Evolutionary conservation across 2,329 filamentous ascomycete genomes (phyloP), one percentile per base, ranked within the genome.

Genomic region (Aspergillus novoparasiticus): DNA sequence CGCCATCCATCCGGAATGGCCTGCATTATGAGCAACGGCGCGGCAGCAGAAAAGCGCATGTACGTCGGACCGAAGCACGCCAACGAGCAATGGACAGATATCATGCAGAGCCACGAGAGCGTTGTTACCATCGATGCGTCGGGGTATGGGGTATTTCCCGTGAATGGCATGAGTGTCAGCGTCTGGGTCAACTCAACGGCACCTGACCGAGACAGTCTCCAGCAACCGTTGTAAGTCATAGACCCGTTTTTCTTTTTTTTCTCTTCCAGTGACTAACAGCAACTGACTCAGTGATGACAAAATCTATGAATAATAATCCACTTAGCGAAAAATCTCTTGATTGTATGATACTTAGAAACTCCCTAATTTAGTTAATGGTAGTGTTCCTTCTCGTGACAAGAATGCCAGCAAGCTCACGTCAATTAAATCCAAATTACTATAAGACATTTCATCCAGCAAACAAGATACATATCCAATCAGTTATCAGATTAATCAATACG

Each of bases 11-110:
- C 73, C n/a, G 86, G 85, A 0, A 79, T 87, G 39, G 86, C 86
- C 12, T 86, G 84, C 26, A 76, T 89, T 6, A 80, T 90, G 76
- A 87, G 82, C 46, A 87, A 85, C 67, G 78, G 79, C 1, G 79
- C 78, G 39, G 75, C 80, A 12, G 77, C 75, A 11, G 75, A 81
- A 64, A 87, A 86, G 71, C 82, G 79, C 64, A 91, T 91, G 88
- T 84, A 82, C 64, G 86, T 90, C 12, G 89, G 89, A 0, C 74
- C 80, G 55, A 76, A 78, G 54, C 86, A 88, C 71, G 80, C 81
- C 0, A 87, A 86, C 0, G 86, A 90, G 76, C 73, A 79, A 43
- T 91, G 89, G 88, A 87, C 85, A 0, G 88, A 91, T 77, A 71
- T 91, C 1, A 73, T 88, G 58, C 83, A 79, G 8, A 85, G 83